These are phyloP conservation scores for Globisporangium canariense DNA, from an alignment of 352 stramenopile species.

Conservation along the genomic window DNA sequence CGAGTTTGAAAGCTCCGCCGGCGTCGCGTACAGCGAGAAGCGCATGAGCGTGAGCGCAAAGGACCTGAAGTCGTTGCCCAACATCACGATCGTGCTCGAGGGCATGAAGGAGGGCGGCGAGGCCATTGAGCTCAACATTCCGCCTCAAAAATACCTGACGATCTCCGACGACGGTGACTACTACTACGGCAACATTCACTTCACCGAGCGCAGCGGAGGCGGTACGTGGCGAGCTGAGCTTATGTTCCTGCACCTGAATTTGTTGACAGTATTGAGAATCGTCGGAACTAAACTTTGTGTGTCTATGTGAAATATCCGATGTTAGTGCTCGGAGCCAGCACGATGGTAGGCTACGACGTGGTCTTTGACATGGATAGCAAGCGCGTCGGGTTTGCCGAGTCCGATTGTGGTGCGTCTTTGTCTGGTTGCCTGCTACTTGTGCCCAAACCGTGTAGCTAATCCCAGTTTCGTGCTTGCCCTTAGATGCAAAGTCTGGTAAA, in stretches of 20 bases:
- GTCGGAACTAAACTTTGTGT: slow-evolving; percentile 1
- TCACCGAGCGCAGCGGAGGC: slow-evolving; percentile 70
- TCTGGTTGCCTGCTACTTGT: neutral
- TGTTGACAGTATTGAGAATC: neutral
- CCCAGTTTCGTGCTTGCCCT: no score
- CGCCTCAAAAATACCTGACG: slow-evolving; percentile 63
- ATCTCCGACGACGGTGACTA: slow-evolving; percentile 38
- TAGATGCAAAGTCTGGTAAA: neutral
- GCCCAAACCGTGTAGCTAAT: neutral
- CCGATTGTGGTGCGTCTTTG: slow-evolving; percentile 47
- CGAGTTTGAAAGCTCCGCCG: slow-evolving; percentile 39
- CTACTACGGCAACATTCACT: slow-evolving; percentile 80
- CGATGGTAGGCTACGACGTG: slow-evolving; percentile 82
- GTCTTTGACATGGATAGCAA: slow-evolving; percentile 80
- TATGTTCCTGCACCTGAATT: neutral
- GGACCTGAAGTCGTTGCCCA: slow-evolving; percentile 43
- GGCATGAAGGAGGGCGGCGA: slow-evolving; percentile 40
- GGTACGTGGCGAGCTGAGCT: slow-evolving; percentile 29
- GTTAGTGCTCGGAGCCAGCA: slow-evolving; percentile 70
- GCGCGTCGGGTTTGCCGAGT: slow-evolving; percentile 76
- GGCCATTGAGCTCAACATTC: slow-evolving; percentile 63
- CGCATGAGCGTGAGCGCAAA: slow-evolving; percentile 40
- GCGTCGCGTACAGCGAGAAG: slow-evolving; percentile 57
- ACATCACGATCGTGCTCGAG: slow-evolving; percentile 65
- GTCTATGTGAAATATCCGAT: neutral